These are phyloP conservation scores for Marchantia paleacea DNA, from an alignment of 225 moss, liverwort and hornwort species.

Conservation along the genomic window DNA sequence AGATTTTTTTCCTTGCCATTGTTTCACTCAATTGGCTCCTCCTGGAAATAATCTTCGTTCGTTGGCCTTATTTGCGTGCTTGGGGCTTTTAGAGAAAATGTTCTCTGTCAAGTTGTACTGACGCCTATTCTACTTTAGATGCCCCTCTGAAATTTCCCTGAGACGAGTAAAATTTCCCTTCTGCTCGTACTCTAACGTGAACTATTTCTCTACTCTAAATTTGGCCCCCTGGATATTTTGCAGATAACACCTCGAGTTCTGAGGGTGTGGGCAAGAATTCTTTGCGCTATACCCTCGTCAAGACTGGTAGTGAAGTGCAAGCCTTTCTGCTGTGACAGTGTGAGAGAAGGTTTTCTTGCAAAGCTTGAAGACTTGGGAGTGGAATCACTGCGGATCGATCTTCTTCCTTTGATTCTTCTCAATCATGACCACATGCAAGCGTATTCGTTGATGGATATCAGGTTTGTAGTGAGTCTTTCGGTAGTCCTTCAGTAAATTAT, in stretches of 20 bases:
- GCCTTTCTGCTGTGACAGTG: slow-evolving; percentile 95
- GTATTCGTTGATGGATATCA: slow-evolving; percentile 97
- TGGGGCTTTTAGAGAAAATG: too few relatives aligned
- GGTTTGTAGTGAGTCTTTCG: slow-evolving; percentile 33
- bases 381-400: slow-evolving; percentile 83
- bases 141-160: too few relatives aligned
- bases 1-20: too few relatives aligned
- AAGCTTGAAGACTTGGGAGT: slow-evolving; percentile 91
- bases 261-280: slow-evolving; percentile 89
- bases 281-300: slow-evolving; percentile 73
- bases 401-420: slow-evolving; percentile 89
- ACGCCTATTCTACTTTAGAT: too few relatives aligned
- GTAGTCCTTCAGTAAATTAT: too few relatives aligned
- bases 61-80: too few relatives aligned
- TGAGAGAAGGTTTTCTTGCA: slow-evolving; percentile 76
- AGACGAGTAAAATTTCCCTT: too few relatives aligned
- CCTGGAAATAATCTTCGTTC: too few relatives aligned
- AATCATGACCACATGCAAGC: slow-evolving; percentile 99
- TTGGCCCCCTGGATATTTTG: not conserved
- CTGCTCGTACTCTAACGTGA: too few relatives aligned
- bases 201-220: not conserved
- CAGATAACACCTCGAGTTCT: slow-evolving; percentile 96
- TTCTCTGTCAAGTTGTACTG: too few relatives aligned
- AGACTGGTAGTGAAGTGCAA: slow-evolving; percentile 99
- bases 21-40: too few relatives aligned